Conservation (phyloP, 352 stramenopile genomes). For the Globisporangium camurandrum region DNA sequence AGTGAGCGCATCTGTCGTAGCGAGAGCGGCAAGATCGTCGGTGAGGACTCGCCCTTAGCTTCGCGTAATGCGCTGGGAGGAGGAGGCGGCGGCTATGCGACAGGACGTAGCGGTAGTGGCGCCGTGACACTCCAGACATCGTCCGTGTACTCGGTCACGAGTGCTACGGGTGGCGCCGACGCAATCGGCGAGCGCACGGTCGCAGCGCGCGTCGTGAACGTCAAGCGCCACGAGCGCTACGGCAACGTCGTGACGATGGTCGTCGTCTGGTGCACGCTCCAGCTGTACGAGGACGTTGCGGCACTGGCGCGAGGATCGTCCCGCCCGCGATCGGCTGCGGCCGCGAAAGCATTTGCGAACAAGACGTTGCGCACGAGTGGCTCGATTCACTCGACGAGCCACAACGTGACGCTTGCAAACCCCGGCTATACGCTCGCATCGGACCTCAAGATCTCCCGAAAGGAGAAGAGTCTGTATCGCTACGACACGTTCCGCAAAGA, state of each 20-base stretch:
- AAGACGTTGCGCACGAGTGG: constrained; percentile 7
- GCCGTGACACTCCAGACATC: constrained; percentile 8
- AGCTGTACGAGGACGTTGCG: constrained; percentile 52
- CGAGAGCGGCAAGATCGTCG: constrained; percentile 26
- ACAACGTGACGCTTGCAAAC: constrained; percentile 16
- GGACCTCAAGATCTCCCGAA: constrained; percentile 62
- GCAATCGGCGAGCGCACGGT: constrained; percentile 63
- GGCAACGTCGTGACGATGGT: constrained; percentile 51
- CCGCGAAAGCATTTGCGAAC: constrained; percentile 12
- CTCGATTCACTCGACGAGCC: constrained; percentile 32
- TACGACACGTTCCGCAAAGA: constrained; percentile 71
- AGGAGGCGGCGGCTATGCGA: too few species aligned
- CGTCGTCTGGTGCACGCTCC: constrained; percentile 70
- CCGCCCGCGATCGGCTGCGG: constrained; percentile 10
- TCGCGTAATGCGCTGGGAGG: too few species aligned
- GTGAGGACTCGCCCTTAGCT: constrained; percentile 15
- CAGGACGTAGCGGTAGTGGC: too few species aligned
- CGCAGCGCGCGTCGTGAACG: constrained; percentile 50
- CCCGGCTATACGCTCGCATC: constrained; percentile 23
- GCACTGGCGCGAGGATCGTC: too few species aligned
- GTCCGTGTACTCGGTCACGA: constrained; percentile 50
- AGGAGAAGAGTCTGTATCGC: constrained; percentile 55
- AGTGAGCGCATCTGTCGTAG: constrained; percentile 81
- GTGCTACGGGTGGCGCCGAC: constrained; percentile 19
- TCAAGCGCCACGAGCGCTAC: constrained; percentile 38